These are phyloP conservation scores for Leccinum angustisporum DNA, from an alignment of 1,284 basidiomycete species.

Conservation along the genomic window DNA sequence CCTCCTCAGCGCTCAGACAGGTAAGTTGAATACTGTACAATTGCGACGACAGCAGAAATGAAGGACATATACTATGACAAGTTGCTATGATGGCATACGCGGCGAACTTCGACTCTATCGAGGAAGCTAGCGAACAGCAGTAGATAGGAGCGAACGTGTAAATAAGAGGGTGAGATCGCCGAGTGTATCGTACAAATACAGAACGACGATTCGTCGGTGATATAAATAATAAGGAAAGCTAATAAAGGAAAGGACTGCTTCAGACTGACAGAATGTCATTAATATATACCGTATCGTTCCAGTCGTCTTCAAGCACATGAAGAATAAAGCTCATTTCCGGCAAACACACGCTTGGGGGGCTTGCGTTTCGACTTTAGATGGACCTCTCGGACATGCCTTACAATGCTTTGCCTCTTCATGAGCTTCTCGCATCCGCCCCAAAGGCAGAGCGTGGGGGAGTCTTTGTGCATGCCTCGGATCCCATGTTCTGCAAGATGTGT, in stretches of 20 bases:
- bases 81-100: neutral
- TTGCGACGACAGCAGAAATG: constrained; percentile 1
- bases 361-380: constrained; percentile 19
- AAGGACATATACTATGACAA: neutral
- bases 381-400: constrained; percentile 16
- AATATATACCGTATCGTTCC: neutral
- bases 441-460: constrained; percentile 1
- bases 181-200: constrained; percentile 8
- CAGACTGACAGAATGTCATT: neutral
- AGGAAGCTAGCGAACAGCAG: neutral
- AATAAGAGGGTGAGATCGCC: neutral
- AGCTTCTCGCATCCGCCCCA: constrained; percentile 13
- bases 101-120: neutral
- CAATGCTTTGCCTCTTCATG: constrained; percentile 14
- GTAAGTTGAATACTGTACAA: neutral
- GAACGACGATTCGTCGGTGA: neutral
- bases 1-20: no score
- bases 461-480: constrained; percentile 8
- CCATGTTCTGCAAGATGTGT: constrained; percentile 22
- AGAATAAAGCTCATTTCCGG: neutral
- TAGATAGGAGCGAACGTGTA: neutral
- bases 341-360: neutral
- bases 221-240: constrained; percentile 3
- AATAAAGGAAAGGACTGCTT: neutral
- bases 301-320: neutral